Evolutionary conservation across 768 basidiomycete genomes (phyloP).

Genomic region (Dioszegia crocea): DNA sequence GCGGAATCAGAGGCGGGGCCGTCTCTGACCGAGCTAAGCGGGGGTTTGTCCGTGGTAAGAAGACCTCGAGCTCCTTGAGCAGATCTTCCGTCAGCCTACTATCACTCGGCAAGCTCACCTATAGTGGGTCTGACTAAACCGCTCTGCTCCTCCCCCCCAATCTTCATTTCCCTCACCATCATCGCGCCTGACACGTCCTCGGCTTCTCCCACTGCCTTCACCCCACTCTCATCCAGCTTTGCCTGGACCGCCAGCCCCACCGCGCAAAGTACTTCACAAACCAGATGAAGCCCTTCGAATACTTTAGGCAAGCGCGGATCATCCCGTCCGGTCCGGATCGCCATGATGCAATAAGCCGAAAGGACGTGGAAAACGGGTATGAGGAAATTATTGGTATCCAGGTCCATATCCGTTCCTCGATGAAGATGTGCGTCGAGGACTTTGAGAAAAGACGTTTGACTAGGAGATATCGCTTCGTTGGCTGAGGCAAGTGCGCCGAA

Average conservation of each 20-base stretch:
- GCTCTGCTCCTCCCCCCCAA: conserved; percentile 34
- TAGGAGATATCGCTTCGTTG: conserved; percentile 72
- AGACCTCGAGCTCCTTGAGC: conserved; percentile 68
- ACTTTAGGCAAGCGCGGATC: conserved; percentile 71
- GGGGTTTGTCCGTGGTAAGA: conserved; percentile 80
- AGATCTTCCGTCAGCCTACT: conserved; percentile 56
- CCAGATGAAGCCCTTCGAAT: conserved; percentile 72
- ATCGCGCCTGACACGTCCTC: conserved; percentile 17
- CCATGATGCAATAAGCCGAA: conserved; percentile 53
- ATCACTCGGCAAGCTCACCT: conserved; percentile 52
- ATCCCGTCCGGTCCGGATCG: conserved; percentile 26
- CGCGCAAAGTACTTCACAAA: conserved; percentile 69
- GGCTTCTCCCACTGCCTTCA: conserved; percentile 11
- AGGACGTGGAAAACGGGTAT: conserved; percentile 62
- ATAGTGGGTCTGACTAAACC: conserved; percentile 60
- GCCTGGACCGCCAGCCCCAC: conserved; percentile 57
- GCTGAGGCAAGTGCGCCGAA: conserved; percentile 61
- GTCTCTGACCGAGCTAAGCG: conserved; percentile 45
- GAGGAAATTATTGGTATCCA: conserved; percentile 54
- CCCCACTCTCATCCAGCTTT: conserved; percentile 47
- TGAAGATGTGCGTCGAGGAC: conserved; percentile 65
- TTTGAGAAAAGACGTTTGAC: conserved; percentile 82
- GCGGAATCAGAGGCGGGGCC: conserved; percentile 51
- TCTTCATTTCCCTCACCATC: conserved; percentile 23
- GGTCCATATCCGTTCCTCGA: background rate